Conservation (phyloP, 1,139 yeast species). For the Kazachstania sp. region DNA sequence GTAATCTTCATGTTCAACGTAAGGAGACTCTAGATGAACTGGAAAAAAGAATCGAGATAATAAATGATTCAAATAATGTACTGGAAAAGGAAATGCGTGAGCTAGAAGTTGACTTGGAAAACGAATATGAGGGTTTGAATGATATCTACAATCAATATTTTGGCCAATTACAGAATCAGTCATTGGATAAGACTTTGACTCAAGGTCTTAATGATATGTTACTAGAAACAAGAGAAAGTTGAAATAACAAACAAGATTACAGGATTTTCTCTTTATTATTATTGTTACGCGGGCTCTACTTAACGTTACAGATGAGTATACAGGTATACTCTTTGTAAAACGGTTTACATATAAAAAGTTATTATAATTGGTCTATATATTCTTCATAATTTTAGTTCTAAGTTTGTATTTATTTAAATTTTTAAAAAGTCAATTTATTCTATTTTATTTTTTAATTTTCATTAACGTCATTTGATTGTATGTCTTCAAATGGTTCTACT, state of each 20-base stretch:
- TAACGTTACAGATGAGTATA: neutral
- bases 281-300: neutral
- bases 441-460: neutral
- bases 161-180: slow-evolving; percentile 17
- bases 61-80: slow-evolving; percentile 24
- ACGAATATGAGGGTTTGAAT: slow-evolving; percentile 20
- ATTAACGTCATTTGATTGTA: neutral
- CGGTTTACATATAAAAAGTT: neutral
- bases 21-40: slow-evolving; percentile 25
- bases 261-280: too few species aligned
- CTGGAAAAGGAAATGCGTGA: slow-evolving; percentile 20
- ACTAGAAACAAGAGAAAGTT: slow-evolving; percentile 18
- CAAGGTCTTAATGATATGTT: slow-evolving; percentile 26
- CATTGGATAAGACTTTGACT: slow-evolving; percentile 20
- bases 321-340: neutral
- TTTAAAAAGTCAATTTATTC: neutral
- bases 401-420: neutral
- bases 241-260: neutral
- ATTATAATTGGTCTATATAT: neutral
- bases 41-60: slow-evolving; percentile 21
- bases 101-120: slow-evolving; percentile 20
- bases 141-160: slow-evolving; percentile 18
- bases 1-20: slow-evolving; percentile 31
- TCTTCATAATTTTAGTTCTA: neutral
- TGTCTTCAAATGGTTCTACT: slow-evolving; percentile 4